A percentile compares a stretch with the other conserved stretches of the same genome.
phyloP scores from a whole-genome alignment of 768 basidiomycete genomes.

The Thelephora ganbajun region DNA sequence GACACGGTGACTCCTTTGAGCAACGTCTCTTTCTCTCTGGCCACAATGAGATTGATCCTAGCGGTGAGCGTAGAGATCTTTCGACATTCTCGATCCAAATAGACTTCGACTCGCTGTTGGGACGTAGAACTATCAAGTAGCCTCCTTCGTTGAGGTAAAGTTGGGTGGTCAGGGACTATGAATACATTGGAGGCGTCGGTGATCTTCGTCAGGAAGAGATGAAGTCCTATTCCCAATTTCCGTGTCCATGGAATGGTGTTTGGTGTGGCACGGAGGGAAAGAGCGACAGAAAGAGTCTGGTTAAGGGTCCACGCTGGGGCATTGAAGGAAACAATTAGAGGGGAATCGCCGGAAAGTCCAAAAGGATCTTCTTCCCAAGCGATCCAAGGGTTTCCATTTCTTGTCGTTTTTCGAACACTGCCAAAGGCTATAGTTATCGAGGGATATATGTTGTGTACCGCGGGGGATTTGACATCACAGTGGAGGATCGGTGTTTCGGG shows the following conservation, averaged over 20 bases:
- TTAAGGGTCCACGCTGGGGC: conserved; percentile 16
- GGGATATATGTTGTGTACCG: conserved; percentile 15
- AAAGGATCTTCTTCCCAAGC: conserved; percentile 7
- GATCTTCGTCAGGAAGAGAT: conserved; percentile 10
- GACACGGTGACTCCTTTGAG: conserved; percentile 4
- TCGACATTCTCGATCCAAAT: too few relatives aligned
- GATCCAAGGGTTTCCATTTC: conserved; percentile 4
- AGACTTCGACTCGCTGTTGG: too few relatives aligned
- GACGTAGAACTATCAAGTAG: too few relatives aligned
- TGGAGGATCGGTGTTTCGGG: conserved; percentile 16
- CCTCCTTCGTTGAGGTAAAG: background rate
- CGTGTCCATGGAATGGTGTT: conserved; percentile 12
- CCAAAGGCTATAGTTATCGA: conserved; percentile 13
- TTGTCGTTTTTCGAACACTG: conserved; percentile 2
- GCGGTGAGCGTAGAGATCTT: conserved; percentile 1
- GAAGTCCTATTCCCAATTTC: conserved; percentile 13
- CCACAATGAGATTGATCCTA: conserved; percentile 5
- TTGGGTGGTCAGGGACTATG: conserved; percentile 12
- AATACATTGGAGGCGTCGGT: conserved; percentile 10
- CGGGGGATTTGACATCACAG: conserved; percentile 10
- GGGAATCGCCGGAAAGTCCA: conserved; percentile 5
- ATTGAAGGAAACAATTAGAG: conserved; percentile 11
- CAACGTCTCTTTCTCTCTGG: too few relatives aligned
- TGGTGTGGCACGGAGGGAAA: conserved; percentile 16
- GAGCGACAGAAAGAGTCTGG: background rate